phyloP scores from a whole-genome alignment of 179 eudicot species.

The Spinacia oleracea region DNA sequence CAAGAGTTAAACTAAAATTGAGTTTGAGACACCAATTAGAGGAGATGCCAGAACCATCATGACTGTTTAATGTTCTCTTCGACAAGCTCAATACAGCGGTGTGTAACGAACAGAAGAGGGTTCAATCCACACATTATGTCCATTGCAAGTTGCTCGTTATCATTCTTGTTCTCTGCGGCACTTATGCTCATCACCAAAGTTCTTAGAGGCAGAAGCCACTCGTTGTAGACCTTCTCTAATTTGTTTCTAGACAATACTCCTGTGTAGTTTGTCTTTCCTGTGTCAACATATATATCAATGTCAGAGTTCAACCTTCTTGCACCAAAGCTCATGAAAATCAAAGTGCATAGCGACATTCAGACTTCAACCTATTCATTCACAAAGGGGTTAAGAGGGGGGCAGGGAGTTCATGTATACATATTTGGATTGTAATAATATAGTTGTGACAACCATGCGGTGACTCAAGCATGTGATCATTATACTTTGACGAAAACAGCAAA shows the following conservation, averaged over 20 bases:
- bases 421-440: no score
- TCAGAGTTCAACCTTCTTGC: background rate
- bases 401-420: no score
- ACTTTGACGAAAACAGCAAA: no score
- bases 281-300: background rate
- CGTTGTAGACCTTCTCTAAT: slow-evolving; percentile 58
- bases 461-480: no score
- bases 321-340: background rate
- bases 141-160: slow-evolving; percentile 36
- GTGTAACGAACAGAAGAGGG: slow-evolving; percentile 77
- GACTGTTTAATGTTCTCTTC: slow-evolving; percentile 53
- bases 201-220: slow-evolving; percentile 84
- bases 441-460: no score
- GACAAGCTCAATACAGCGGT: slow-evolving; percentile 85
- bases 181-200: slow-evolving; percentile 47
- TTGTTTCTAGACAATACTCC: slow-evolving; percentile 55
- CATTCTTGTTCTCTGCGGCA: slow-evolving; percentile 56
- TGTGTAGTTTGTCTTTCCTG: slow-evolving; percentile 82
- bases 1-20: background rate
- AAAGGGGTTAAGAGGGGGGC: no score
- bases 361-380: no score
- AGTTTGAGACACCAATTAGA: background rate
- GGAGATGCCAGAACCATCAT: background rate
- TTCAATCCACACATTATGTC: slow-evolving; percentile 62
- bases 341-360: background rate